Conservation (phyloP, 2,329 filamentous ascomycete species). For the Xylaria sp. region DNA sequence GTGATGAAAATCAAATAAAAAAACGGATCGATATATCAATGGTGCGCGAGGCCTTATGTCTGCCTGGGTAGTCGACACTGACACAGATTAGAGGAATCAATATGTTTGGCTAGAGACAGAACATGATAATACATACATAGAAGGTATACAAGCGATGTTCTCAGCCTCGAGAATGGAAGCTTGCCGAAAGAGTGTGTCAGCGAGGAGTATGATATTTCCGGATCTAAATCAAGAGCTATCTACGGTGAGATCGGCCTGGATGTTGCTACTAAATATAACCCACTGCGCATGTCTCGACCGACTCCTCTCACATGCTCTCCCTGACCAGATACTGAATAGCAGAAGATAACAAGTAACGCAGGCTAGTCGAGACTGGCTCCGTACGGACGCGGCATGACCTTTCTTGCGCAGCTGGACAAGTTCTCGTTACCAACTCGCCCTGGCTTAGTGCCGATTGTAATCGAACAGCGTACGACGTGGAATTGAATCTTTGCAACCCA, state of each 20-base stretch:
- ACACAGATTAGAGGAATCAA: background rate
- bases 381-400: background rate
- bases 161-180: constrained; percentile 12
- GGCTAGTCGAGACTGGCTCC: background rate
- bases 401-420: background rate
- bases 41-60: too few relatives aligned
- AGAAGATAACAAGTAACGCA: background rate
- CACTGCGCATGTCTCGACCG: background rate
- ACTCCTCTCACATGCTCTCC: background rate
- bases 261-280: background rate
- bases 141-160: too few relatives aligned
- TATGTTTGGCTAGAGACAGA: background rate
- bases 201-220: background rate
- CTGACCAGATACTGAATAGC: background rate
- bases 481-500: background rate
- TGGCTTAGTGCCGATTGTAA: background rate
- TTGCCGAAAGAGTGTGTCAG: constrained; percentile 10
- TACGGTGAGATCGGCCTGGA: background rate
- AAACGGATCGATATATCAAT: background rate
- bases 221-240: background rate
- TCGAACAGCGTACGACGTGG: background rate
- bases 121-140: background rate
- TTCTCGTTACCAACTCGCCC: background rate
- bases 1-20: background rate
- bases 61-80: background rate